phyloP scores from a whole-genome alignment of 495 filamentous ascomycete species.

The Aspergillus asperescens region DNA sequence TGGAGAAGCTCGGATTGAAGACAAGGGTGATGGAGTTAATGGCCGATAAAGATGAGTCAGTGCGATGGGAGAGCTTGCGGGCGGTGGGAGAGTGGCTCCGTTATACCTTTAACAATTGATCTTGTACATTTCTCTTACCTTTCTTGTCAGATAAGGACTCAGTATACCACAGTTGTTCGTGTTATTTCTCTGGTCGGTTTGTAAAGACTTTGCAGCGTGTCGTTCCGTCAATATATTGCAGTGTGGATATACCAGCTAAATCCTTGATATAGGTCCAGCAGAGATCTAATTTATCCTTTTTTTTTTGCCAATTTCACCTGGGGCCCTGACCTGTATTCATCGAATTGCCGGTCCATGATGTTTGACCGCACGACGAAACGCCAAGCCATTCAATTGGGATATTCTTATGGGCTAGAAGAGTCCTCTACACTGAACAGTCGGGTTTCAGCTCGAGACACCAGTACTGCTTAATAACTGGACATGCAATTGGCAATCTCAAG shows the following conservation, averaged over 20 bases:
- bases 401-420: too few relatives aligned
- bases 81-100: constrained; percentile 91
- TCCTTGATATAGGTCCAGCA: neutral
- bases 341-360: too few relatives aligned
- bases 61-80: constrained; percentile 91
- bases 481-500: constrained; percentile 3
- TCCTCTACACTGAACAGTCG: neutral
- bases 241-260: constrained; percentile 13
- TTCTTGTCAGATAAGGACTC: constrained; percentile 11
- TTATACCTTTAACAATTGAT: constrained; percentile 68
- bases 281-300: too few relatives aligned
- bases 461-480: neutral
- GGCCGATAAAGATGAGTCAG: constrained; percentile 80
- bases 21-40: constrained; percentile 91
- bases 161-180: constrained; percentile 12
- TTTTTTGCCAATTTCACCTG: too few relatives aligned
- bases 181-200: constrained; percentile 10
- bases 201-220: constrained; percentile 10
- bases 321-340: too few relatives aligned
- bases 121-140: constrained; percentile 14
- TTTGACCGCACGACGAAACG: too few relatives aligned
- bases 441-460: neutral
- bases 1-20: constrained; percentile 92
- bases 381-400: too few relatives aligned
- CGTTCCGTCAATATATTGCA: constrained; percentile 9